Conservation (phyloP, 768 basidiomycete species). For the Leucosporidium scottii region DNA sequence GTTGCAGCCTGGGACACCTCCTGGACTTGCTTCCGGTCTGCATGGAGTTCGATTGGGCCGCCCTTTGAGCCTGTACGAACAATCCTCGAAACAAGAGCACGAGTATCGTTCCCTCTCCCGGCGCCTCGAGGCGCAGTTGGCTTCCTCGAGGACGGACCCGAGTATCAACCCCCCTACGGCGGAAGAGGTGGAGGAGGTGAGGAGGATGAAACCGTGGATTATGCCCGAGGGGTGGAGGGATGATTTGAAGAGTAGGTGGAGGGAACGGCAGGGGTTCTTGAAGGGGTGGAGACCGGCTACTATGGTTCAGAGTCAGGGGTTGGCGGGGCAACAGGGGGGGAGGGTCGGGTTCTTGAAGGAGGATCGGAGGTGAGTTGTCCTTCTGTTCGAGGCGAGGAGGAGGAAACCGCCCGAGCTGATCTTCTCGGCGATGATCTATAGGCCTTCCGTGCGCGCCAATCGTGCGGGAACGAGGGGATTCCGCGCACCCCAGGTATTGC, state of each 20-base stretch:
- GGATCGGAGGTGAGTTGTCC: slow-evolving; percentile 47
- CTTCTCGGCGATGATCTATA: slow-evolving; percentile 35
- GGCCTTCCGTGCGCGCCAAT: slow-evolving; percentile 82
- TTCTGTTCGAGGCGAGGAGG: neutral
- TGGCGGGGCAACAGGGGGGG: slow-evolving; percentile 43
- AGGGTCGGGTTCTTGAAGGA: slow-evolving; percentile 60
- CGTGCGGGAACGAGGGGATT: slow-evolving; percentile 95
- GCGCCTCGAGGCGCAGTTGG: no score
- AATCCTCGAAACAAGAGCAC: slow-evolving; percentile 19
- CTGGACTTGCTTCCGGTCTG: slow-evolving; percentile 19
- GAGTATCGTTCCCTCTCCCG: neutral
- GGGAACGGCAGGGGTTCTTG: slow-evolving; percentile 20
- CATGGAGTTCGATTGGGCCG: slow-evolving; percentile 20
- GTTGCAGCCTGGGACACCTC: neutral
- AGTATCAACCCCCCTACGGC: no score
- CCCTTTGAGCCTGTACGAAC: slow-evolving; percentile 24
- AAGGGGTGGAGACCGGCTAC: slow-evolving; percentile 32
- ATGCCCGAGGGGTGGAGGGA: slow-evolving; percentile 11
- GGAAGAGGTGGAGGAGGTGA: slow-evolving; percentile 49
- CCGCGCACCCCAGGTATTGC: slow-evolving; percentile 87
- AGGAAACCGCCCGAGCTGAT: no score
- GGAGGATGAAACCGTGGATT: slow-evolving; percentile 45
- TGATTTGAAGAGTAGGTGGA: slow-evolving; percentile 21
- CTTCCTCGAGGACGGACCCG: no score
- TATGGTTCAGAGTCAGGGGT: slow-evolving; percentile 44